phyloP scores from a whole-genome alignment of 139 green algal species.

The Chara braunii region DNA sequence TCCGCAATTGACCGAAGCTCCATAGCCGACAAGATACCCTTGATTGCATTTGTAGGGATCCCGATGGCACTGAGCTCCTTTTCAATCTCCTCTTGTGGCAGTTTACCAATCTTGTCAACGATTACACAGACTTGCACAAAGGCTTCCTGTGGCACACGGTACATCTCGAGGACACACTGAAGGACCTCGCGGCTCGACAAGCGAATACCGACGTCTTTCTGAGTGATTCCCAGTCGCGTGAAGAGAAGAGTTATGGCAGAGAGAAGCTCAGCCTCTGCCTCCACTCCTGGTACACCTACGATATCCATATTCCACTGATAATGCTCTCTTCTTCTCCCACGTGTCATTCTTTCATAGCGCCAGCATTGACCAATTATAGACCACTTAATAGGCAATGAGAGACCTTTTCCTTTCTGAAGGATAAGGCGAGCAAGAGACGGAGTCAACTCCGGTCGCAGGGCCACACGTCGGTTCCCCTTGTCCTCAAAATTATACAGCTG shows the following conservation, averaged over 20 bases:
- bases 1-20: background rate
- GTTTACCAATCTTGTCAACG: constrained; percentile 76
- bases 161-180: constrained; percentile 56
- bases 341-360: constrained; percentile 90
- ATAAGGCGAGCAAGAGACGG: constrained; percentile 69
- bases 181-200: constrained; percentile 84
- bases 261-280: constrained; percentile 92
- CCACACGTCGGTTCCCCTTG: constrained; percentile 78
- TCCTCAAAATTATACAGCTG: constrained; percentile 97
- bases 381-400: constrained; percentile 90
- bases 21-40: background rate
- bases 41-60: background rate
- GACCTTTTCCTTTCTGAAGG: constrained; percentile 37
- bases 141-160: constrained; percentile 54
- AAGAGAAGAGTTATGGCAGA: constrained; percentile 86
- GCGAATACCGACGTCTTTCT: constrained; percentile 80
- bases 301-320: constrained; percentile 99
- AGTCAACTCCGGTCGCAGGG: constrained; percentile 91
- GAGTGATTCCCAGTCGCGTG: constrained; percentile 49
- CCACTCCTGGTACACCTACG: constrained; percentile 68
- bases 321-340: constrained; percentile 87
- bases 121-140: constrained; percentile 69
- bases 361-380: constrained; percentile 92
- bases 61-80: background rate
- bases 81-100: background rate